A percentile compares a stretch with the other conserved stretches of the same genome.
phyloP scores from a whole-genome alignment of 352 stramenopile genomes.

The Pythium volutum region DNA sequence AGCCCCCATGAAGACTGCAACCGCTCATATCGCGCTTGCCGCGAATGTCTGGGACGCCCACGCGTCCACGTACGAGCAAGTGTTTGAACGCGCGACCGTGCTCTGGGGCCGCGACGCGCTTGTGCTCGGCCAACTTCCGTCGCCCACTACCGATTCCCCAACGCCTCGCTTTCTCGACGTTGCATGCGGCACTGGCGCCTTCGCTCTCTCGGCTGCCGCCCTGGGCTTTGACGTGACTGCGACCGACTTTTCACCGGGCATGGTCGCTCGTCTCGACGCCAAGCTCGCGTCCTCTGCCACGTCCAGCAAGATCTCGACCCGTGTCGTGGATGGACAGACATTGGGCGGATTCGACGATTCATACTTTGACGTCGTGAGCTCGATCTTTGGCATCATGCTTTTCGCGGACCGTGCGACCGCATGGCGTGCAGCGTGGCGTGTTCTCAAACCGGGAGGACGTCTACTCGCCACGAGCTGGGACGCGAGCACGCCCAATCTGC shows the following conservation, averaged over 20 bases:
- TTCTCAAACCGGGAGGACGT: constrained; percentile 16
- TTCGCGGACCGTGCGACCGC: constrained; percentile 18
- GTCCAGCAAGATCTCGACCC: neutral
- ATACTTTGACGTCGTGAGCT: constrained; percentile 21
- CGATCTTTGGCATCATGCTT: constrained; percentile 22
- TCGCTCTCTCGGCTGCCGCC: constrained; percentile 5
- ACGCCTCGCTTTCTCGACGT: constrained; percentile 32
- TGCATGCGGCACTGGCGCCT: constrained; percentile 9
- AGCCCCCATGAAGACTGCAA: neutral
- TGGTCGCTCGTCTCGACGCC: constrained; percentile 8
- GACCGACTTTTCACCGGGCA: constrained; percentile 17
- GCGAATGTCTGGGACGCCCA: neutral
- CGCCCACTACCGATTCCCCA: constrained; percentile 59
- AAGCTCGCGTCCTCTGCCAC: constrained; percentile 1
- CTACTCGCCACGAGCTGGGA: constrained; percentile 22
- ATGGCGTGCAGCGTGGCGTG: constrained; percentile 16
- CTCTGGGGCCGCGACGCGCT: constrained; percentile 78
- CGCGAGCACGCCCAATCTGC: constrained; percentile 12
- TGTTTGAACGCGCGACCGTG: neutral
- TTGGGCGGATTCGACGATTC: constrained; percentile 14
- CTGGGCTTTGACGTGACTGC: constrained; percentile 20
- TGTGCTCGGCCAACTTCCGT: constrained; percentile 29
- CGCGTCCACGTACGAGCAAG: neutral
- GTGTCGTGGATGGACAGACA: constrained; percentile 18
- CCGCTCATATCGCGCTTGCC: too few species aligned